Percentiles rank a stretch among this genome's conserved stretches.
These are phyloP conservation scores for Lantana camara DNA, from an alignment of 257 asterid genomes.

Conservation along the genomic window DNA sequence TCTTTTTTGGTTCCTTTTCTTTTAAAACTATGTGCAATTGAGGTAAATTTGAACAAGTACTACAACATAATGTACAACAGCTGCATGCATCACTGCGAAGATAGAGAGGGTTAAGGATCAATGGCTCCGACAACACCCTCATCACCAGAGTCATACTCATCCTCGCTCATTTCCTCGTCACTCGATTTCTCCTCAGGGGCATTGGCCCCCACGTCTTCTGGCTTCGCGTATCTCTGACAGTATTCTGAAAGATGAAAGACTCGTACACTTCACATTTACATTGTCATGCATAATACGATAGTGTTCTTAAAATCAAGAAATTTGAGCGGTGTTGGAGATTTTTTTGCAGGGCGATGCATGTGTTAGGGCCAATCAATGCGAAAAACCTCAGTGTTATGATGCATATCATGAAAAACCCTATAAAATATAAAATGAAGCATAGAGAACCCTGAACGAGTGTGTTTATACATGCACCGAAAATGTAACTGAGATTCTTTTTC, in stretches of 20 bases:
- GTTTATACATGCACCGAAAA: too few relatives aligned
- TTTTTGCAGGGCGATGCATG: too few relatives aligned
- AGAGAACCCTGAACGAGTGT: too few relatives aligned
- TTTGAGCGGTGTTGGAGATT: too few relatives aligned
- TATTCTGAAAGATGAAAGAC: conserved; percentile 52
- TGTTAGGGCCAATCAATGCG: too few relatives aligned
- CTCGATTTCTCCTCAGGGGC: conserved; percentile 68
- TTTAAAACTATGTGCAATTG: conserved; percentile 19
- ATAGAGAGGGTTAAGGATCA: conserved; percentile 53
- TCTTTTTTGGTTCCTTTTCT: conserved; percentile 14
- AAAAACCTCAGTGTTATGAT: too few relatives aligned
- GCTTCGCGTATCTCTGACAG: conserved; percentile 86
- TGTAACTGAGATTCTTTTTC: too few relatives aligned
- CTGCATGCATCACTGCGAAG: conserved; percentile 15
- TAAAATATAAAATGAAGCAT: too few relatives aligned
- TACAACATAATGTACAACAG: conserved; percentile 43
- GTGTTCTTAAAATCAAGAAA: conserved; percentile 2
- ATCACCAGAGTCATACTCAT: conserved; percentile 68
- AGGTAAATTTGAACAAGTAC: conserved; percentile 30
- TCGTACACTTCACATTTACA: not conserved
- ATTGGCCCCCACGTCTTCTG: conserved; percentile 84
- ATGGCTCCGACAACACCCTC: conserved; percentile 71
- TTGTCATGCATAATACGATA: not conserved
- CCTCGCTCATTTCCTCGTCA: conserved; percentile 84
- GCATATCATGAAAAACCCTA: too few relatives aligned